phyloP scores from a whole-genome alignment of 2,329 filamentous ascomycete species.

The Claviceps arundinis region DNA sequence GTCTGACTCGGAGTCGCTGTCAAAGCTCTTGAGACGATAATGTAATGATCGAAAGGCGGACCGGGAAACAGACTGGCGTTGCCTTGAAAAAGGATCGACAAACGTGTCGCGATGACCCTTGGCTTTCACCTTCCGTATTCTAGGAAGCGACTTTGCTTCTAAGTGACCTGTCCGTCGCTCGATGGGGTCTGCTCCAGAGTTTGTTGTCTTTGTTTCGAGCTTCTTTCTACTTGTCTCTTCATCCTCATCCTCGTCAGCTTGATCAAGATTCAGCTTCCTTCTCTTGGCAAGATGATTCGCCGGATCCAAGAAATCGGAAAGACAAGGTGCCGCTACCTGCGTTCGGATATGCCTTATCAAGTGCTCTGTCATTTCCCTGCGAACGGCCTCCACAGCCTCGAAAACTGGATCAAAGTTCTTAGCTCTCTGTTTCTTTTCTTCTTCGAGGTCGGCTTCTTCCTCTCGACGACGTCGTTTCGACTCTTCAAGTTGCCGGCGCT shows the following conservation, averaged over 20 bases:
- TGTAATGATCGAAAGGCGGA: conserved; percentile 68
- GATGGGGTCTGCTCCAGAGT: conserved; percentile 46
- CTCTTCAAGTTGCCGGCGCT: conserved; percentile 46
- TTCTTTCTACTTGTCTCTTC: conserved; percentile 46
- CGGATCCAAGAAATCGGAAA: conserved; percentile 75
- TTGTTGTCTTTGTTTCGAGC: conserved; percentile 51
- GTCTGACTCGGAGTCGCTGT: conserved; percentile 71
- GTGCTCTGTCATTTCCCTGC: conserved; percentile 72
- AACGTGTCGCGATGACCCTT: conserved; percentile 47
- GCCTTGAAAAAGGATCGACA: conserved; percentile 52
- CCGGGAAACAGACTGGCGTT: conserved; percentile 41
- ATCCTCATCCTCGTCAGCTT: conserved; percentile 44
- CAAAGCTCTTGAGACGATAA: conserved; percentile 51
- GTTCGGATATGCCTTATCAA: conserved; percentile 80
- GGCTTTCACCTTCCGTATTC: conserved; percentile 58
- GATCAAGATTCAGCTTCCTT: conserved; percentile 63
- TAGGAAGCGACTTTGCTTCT: conserved; percentile 50
- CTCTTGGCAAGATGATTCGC: conserved; percentile 68
- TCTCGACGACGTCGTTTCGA: conserved; percentile 53
- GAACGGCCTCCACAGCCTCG: conserved; percentile 68
- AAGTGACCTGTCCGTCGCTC: conserved; percentile 45
- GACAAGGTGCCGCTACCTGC: conserved; percentile 66
- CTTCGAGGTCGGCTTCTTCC: conserved; percentile 70
- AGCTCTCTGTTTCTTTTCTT: conserved; percentile 79
- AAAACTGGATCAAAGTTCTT: conserved; percentile 80